Conservation (phyloP, 805 yeast genomes). For the Saccharomycopsis sp. region DNA sequence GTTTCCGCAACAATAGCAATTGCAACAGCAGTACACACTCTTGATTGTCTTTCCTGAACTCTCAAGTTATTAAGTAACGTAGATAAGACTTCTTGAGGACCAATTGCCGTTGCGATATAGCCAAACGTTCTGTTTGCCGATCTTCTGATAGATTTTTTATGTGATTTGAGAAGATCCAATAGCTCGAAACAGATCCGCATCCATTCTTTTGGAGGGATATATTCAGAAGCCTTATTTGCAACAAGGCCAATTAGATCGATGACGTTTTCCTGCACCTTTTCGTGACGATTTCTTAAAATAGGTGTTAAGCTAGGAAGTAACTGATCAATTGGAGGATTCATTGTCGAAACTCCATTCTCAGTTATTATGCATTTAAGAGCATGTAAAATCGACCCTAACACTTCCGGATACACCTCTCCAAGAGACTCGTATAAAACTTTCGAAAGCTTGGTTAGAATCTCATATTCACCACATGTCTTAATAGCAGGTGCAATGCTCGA, state of each 20-base stretch:
- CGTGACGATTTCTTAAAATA: constrained; percentile 81
- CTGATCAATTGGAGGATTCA: constrained; percentile 80
- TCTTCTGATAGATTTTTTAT: constrained; percentile 65
- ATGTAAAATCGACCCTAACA: constrained; percentile 73
- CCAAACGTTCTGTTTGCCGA: constrained; percentile 93
- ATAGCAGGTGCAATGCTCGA: constrained; percentile 60
- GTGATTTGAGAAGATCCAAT: constrained; percentile 79
- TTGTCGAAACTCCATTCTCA: constrained; percentile 48
- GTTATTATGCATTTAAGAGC: constrained; percentile 62
- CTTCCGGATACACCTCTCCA: constrained; percentile 94
- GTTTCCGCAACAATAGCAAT: constrained; percentile 93
- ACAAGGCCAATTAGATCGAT: constrained; percentile 75
- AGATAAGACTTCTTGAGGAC: constrained; percentile 90
- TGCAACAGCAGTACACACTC: constrained; percentile 97
- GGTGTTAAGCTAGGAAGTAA: constrained; percentile 87
- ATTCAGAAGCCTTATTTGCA: constrained; percentile 74
- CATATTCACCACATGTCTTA: constrained; percentile 56
- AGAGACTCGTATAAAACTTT: constrained; percentile 80
- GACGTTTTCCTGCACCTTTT: constrained; percentile 80
- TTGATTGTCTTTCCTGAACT: constrained; percentile 91
- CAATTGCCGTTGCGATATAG: constrained; percentile 81
- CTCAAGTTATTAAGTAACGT: constrained; percentile 76
- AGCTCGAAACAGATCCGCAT: constrained; percentile 91
- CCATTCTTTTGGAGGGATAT: constrained; percentile 91
- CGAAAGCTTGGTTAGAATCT: constrained; percentile 58